Evolutionary conservation across 768 basidiomycete species (phyloP), one percentile per base, ranked within the genome.

Genomic region (Paxillus rubicundulus): DNA sequence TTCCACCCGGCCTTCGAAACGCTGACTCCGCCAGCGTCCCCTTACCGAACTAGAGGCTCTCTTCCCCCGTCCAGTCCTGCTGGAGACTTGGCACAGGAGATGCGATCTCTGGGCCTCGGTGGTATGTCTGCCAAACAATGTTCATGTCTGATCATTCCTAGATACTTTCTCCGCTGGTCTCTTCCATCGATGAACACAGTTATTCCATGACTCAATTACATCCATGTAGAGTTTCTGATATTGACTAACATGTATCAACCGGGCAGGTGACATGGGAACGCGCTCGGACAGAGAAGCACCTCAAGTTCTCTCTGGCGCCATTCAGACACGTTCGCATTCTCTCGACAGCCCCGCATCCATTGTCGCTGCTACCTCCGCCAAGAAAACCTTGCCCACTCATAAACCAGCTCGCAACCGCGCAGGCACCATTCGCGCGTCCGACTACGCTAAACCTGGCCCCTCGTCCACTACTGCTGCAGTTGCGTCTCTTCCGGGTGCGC

Each of bases 381-480:
- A 50, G 57, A 69, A 50, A 56, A 13, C 9, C 10, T 16, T 48
- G 20, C 24, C 30, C 0, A 55, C 50, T 36, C 48, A 44, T 41
- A 40, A 16, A 24, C 43, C 34, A 14, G 38, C 65, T 45, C 66
- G 73, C n/a, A 70, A 68, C n/a, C 76, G 80, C 16, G 79, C 72
- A 21, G 78, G 72, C 54, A 82, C 76, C 47, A 82, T 75, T 61
- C 79, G 73, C 47, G 79, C 74, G 45, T 81, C 74, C n/a, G 77
- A 78, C 55, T 74, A 70, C 44, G 17, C 56, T 32, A 70, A 56
- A 32, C 50, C 58, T 5, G 49, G 46, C 9, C 34, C 42, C 43
- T 51, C 47, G 30, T 50, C 57, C 2, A 21, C 54, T 49, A 37
- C 41, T 41, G 32, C 21, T 28, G 27, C 45, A 0, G 27, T 45